Evolutionary conservation across 257 asterid genomes (phyloP).

Genomic region (Buddleja alternifolia): DNA sequence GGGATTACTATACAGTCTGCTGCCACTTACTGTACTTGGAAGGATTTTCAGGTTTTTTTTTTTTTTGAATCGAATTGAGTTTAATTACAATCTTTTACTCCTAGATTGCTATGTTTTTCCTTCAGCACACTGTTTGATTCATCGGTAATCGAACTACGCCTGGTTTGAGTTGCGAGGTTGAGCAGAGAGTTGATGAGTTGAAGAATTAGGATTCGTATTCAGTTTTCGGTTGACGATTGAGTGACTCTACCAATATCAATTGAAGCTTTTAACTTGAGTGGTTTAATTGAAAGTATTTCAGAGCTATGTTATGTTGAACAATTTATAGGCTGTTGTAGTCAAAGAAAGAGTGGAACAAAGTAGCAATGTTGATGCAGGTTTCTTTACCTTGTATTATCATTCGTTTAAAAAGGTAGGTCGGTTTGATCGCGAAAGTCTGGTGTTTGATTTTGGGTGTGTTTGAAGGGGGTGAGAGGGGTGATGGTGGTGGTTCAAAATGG

Average conservation of each 20-base stretch:
- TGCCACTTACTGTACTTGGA: conserved; percentile 96
- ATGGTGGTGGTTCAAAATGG: too few species aligned
- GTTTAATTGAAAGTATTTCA: not conserved
- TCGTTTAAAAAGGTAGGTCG: too few species aligned
- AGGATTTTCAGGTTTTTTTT: conserved; percentile 72
- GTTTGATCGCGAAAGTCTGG: too few species aligned
- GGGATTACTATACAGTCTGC: conserved; percentile 99
- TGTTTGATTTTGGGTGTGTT: too few species aligned
- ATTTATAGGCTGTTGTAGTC: not conserved
- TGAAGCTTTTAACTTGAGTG: too few species aligned
- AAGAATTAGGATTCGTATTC: not conserved
- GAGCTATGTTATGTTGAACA: not conserved
- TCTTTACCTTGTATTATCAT: too few species aligned
- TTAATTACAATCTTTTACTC: conserved; percentile 19
- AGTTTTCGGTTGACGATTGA: not conserved
- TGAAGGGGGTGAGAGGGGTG: too few species aligned
- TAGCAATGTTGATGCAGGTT: too few species aligned
- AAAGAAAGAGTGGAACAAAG: too few species aligned
- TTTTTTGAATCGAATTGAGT: conserved; percentile 2
- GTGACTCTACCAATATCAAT: not conserved
- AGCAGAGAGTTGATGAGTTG: not conserved
- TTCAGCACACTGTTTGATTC: not conserved
- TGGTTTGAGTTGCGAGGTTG: conserved; percentile 7
- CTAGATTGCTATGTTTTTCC: not conserved
- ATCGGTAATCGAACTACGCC: not conserved